These are phyloP conservation scores for Prunus padus DNA, from an alignment of 306 rosid species.

Conservation along the genomic window DNA sequence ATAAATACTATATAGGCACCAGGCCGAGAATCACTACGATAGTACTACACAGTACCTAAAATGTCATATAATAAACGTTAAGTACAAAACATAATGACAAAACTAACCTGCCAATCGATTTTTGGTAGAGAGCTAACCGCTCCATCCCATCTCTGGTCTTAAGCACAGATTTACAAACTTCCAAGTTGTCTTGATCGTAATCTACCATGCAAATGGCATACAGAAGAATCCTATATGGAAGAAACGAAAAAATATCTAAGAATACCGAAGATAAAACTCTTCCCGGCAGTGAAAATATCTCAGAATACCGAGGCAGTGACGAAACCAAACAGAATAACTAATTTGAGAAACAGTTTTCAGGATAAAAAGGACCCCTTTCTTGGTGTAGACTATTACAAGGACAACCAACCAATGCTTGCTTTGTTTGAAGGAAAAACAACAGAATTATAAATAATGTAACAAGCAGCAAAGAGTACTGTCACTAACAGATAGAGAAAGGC, in stretches of 20 bases:
- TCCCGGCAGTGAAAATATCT: background rate
- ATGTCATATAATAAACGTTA: background rate
- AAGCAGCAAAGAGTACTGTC: slow-evolving; percentile 19
- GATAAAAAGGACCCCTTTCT: background rate
- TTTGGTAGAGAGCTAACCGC: slow-evolving; percentile 68
- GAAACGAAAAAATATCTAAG: background rate
- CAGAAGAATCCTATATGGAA: slow-evolving; percentile 63
- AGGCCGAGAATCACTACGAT: background rate
- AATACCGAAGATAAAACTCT: background rate
- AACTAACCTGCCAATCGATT: slow-evolving; percentile 82
- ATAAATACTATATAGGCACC: background rate
- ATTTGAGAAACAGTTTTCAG: background rate
- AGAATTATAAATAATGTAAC: background rate
- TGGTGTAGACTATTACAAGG: background rate
- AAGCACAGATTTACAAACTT: slow-evolving; percentile 47
- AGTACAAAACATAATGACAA: slow-evolving; percentile 8
- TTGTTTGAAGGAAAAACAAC: background rate
- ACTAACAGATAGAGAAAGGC: slow-evolving; percentile 44
- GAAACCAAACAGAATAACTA: background rate
- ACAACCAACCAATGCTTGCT: background rate
- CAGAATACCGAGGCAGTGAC: slow-evolving; percentile 6
- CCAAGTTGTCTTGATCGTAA: slow-evolving; percentile 61
- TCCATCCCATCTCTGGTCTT: slow-evolving; percentile 74
- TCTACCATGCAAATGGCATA: slow-evolving; percentile 86
- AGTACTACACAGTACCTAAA: background rate